These are phyloP conservation scores for Ambrosiella cleistominuta DNA, from an alignment of 2,329 filamentous ascomycete species.

Conservation along the genomic window DNA sequence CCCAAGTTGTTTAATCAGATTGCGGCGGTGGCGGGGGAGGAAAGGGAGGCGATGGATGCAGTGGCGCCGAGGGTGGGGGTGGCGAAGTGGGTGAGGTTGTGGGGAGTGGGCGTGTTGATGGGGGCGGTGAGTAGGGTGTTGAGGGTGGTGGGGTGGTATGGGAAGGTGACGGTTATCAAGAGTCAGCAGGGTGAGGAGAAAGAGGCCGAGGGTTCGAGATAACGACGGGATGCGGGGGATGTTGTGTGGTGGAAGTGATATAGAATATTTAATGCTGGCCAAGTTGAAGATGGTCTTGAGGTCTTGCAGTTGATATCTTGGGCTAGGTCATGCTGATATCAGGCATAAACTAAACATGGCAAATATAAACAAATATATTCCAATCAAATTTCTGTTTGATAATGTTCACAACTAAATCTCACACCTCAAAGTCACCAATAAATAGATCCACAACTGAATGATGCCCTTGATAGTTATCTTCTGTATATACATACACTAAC, in stretches of 20 bases:
- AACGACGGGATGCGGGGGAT: neutral
- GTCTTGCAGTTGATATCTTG: too few relatives aligned
- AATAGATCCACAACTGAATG: too few relatives aligned
- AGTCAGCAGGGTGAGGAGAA: neutral
- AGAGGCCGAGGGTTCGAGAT: neutral
- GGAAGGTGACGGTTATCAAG: constrained; percentile 7
- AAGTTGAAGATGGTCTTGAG: too few relatives aligned
- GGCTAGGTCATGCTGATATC: too few relatives aligned
- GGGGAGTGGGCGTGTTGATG: constrained; percentile 5
- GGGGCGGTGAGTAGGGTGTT: constrained; percentile 2
- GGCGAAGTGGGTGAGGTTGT: neutral
- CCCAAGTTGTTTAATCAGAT: constrained; percentile 50
- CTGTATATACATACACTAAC: neutral
- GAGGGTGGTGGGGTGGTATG: constrained; percentile 9
- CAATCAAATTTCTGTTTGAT: too few relatives aligned
- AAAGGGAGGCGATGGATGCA: neutral
- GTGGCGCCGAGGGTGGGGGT: neutral
- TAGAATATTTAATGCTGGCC: neutral
- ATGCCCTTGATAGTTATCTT: neutral
- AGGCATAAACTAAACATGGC: too few relatives aligned
- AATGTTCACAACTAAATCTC: too few relatives aligned
- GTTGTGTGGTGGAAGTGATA: neutral
- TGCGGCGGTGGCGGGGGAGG: constrained; percentile 11
- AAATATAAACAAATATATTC: too few relatives aligned
- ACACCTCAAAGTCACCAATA: too few relatives aligned